Percentiles rank a stretch among this genome's conserved stretches.
Evolutionary conservation across 345 rosid species (phyloP).

Genomic region (Noccaea bulbosa): DNA sequence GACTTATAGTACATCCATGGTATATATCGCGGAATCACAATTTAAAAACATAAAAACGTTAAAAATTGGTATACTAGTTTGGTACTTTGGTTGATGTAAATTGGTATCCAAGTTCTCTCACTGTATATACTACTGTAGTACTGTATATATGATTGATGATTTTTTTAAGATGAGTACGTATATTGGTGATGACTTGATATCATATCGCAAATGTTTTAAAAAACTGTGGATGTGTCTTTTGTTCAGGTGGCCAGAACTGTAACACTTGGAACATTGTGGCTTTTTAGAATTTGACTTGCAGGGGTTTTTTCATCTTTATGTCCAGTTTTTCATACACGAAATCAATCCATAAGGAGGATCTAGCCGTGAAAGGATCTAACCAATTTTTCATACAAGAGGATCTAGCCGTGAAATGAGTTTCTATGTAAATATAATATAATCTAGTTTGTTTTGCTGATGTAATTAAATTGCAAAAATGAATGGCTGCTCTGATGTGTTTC

Average conservation of each 20-base stretch:
- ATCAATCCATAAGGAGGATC: not conserved
- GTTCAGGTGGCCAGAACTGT: not conserved
- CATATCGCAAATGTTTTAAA: not conserved
- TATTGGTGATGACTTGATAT: not conserved
- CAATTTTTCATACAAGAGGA: not conserved
- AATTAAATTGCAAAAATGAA: not conserved
- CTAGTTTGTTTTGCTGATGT: not conserved
- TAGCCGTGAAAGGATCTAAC: too few relatives aligned
- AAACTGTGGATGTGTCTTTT: not conserved
- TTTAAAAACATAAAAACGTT: not conserved
- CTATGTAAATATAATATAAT: not conserved
- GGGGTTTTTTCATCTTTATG: not conserved
- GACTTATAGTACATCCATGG: not conserved
- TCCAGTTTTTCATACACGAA: not conserved
- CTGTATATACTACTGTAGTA: not conserved
- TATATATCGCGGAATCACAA: not conserved
- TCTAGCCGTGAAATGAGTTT: not conserved
- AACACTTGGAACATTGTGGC: conserved; percentile 4
- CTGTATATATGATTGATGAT: not conserved
- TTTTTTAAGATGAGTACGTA: not conserved
- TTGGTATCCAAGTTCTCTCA: not conserved
- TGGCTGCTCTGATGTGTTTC: not conserved
- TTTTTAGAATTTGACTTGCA: conserved; percentile 3
- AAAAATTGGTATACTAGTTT: not conserved
- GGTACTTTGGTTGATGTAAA: not conserved